Base-by-base conservation (phyloP, 345 rosid genomes). In the Eucalyptus erythrocorys region DNA sequence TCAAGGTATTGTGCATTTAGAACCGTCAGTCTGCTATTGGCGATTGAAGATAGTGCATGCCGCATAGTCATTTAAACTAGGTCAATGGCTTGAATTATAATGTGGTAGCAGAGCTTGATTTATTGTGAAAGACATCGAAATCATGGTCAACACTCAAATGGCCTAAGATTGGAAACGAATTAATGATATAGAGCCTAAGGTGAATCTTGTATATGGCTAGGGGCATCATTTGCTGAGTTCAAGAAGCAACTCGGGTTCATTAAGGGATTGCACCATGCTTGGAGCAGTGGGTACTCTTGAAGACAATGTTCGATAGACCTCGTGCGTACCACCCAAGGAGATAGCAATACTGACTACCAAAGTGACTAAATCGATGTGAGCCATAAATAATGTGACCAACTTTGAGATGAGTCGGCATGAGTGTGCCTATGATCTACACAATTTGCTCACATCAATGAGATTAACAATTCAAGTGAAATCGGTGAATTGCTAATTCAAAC, bases 321-420 rank as follows among this genome's bases (percentile, higher is more conserved):
- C 1, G 3, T 14, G 71, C 5, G 2, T 64, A 14, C 10, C 16
- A 1, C 37, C 0, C 1, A 0, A 64, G 16, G 32, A n/a, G 34
- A 64, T 14, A 64, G 5, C 34, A n/a, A 3, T 8, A 30, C 1
- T 0, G 37, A 64, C 71, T 64, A 8, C 37, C 14, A n/a, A 13
- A 64, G 6, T 1, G 2, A 26, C n/a, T 26, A 26, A 5, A 2
- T 57, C 2, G 2, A 57, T 1, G 3, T 5, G 14, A 10, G 14
- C 7, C n/a, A 57, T 6, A 6, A 4, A 57, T 26, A 57, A 57
- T 26, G 64, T 1, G 13, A 57, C n/a, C 64, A 57, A 57, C n/a
- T 26, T 57, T 57, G n/a, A 57, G n/a, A 57, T 26, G n/a, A 27
- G 68, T 30, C 34, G 3, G 5, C 5, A 30, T 61, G 9, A 61